These are phyloP conservation scores for Skeletonema potamos DNA, from an alignment of 108 stramenopile genomes.

Conservation along the genomic window DNA sequence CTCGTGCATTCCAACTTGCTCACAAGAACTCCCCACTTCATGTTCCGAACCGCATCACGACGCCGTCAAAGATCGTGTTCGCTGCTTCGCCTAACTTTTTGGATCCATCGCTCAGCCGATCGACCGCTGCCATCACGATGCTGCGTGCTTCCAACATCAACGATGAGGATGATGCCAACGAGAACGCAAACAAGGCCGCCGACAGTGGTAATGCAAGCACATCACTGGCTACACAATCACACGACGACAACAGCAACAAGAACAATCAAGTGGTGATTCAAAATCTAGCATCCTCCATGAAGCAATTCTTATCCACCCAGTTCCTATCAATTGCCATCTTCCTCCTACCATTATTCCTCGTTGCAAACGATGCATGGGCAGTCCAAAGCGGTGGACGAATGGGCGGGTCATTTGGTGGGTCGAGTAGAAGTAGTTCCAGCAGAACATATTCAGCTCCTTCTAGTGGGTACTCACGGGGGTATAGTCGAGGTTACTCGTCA, in stretches of 20 bases:
- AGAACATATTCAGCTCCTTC: slow-evolving; percentile 25
- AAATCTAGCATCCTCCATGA: background rate
- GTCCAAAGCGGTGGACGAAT: slow-evolving; percentile 74
- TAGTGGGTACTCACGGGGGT: slow-evolving; percentile 38
- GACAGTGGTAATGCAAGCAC: too few relatives aligned
- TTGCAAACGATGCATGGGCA: slow-evolving; percentile 45
- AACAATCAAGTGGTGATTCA: background rate
- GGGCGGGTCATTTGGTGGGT: slow-evolving; percentile 61
- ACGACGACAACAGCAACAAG: background rate
- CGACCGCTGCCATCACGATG: background rate
- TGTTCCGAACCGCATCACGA: background rate
- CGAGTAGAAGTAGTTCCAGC: slow-evolving; percentile 9
- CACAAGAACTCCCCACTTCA: background rate
- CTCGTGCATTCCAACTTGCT: background rate
- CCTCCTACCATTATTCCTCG: slow-evolving; percentile 18
- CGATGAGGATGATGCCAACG: background rate
- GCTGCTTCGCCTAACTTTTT: background rate
- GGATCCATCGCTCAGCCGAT: background rate
- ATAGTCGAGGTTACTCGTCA: slow-evolving; percentile 19
- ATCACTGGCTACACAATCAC: too few relatives aligned
- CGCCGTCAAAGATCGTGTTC: background rate
- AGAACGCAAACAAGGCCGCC: background rate
- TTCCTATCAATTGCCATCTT: slow-evolving; percentile 21
- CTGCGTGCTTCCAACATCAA: background rate
- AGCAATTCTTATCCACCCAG: background rate